Evolutionary conservation across 805 yeast species (phyloP).

Genomic region (Saturnispora serradocipensis): DNA sequence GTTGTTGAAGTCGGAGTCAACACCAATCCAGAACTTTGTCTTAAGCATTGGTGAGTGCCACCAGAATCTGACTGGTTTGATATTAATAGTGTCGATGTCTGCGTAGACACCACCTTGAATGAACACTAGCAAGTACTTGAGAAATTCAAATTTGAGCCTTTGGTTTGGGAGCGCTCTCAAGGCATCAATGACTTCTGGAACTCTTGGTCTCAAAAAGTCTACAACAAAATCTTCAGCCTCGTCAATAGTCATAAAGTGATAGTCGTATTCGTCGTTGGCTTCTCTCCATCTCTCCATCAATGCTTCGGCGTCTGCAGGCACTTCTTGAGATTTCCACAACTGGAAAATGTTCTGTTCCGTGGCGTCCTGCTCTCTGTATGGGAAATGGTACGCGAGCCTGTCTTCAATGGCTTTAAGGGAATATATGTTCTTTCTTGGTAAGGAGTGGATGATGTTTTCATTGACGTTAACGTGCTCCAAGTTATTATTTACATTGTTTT

Average conservation of each 20-base stretch:
- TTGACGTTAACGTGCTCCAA: background rate
- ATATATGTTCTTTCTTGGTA: constrained; percentile 20
- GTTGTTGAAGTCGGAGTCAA: constrained; percentile 24
- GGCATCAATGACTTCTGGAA: constrained; percentile 46
- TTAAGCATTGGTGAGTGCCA: constrained; percentile 12
- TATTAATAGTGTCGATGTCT: constrained; percentile 49
- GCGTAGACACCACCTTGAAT: constrained; percentile 53
- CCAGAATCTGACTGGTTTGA: constrained; percentile 35
- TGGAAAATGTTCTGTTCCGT: constrained; percentile 27
- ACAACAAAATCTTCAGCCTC: constrained; percentile 25
- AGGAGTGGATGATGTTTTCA: constrained; percentile 1
- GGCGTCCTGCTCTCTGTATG: constrained; percentile 19
- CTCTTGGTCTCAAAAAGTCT: constrained; percentile 24
- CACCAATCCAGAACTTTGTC: constrained; percentile 17
- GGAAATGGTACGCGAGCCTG: constrained; percentile 23
- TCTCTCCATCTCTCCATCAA: constrained; percentile 27
- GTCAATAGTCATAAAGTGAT: constrained; percentile 20
- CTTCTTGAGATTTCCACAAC: constrained; percentile 20
- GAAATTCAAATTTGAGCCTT: constrained; percentile 42
- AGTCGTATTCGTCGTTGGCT: constrained; percentile 23
- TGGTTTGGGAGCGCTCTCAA: constrained; percentile 43
- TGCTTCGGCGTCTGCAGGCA: constrained; percentile 22
- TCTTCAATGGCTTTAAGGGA: constrained; percentile 24
- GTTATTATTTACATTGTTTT: background rate
- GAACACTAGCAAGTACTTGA: constrained; percentile 42